Evolutionary conservation across 306 rosid species (phyloP), one percentile per base, ranked within the genome.

Genomic region (Prunus kanzakura): DNA sequence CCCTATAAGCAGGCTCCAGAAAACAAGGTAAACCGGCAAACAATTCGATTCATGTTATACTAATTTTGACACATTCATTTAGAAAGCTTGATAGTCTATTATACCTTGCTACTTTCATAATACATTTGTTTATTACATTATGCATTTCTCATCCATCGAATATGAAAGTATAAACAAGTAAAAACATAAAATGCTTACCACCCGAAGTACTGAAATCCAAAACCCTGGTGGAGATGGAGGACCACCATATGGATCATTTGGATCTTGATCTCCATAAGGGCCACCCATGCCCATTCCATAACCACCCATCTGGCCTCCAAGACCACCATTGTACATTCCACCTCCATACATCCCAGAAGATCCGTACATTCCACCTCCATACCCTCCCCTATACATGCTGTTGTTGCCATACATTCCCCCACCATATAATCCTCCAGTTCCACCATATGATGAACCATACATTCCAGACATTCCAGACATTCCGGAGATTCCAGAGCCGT

Each of bases 201-300:
- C 99, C 29, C 83, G 92, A 14, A 95, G 80, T 74, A 62, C 76
- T 64, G 99, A 92, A 71, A 95, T 86, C 99, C 99, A 95, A 81
- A 95, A 91, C 32, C 97, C 96, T 29, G 98, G 99, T 1, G 96
- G 97, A 77, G 99, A 88, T 64, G 99, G 88, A 74, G 98, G 99
- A 77, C 80, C 83, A 52, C 92, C 93, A 23, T 86, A 88, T 0
- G 97, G 99, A 80, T 95, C 84, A 82, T 95, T 95, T 77, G 99
- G 99, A 87, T 95, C 99, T 82, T 95, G 91, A 55, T 67, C 90
- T 13, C 99, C 99, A 78, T 85, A 85, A 82, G 98, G 92, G 78
- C 97, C 97, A 63, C 89, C 92, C 97, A 92, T 80, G 27, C 91
- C 91, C 91, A 82, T 92, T 73, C 99, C 99, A 84, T 86, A 88